Evolutionary conservation across 345 rosid species (phyloP), one percentile per base, ranked within the genome.

Genomic region (Dipteronia sinensis): DNA sequence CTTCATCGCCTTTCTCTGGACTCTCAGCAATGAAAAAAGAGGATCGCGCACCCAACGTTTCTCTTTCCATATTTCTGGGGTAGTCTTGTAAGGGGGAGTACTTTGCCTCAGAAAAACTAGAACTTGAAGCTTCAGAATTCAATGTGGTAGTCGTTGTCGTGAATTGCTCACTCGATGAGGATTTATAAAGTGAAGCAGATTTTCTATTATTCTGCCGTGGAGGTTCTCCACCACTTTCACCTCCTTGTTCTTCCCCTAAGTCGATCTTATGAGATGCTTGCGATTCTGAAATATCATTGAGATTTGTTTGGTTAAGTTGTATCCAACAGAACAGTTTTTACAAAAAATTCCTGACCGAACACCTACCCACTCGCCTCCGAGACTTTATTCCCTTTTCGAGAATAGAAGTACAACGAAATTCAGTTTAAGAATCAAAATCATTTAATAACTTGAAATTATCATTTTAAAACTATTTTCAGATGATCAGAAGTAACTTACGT

Each of bases 201-300:
- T 72, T 80, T 25, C 17, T 61, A 31, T 44, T 25, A 27, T 66
- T 40, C 51, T 73, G 65, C 67, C 29, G 13, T 7, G 79, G 68
- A 25, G 46, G 77, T 42, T 80, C 82, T 55, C 73, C 87, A 31
- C 76, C 42, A 47, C 31, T 53, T 40, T 77, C 77, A 7, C 71
- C 42, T 1, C 25, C 75, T 69, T 73, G 67, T 77, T 76, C 83
- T 56, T 80, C 81, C 51, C 49, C 80, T 42, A 71, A 55, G 42
- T 74, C 66, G 40, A 11, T 67, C 66, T 38, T 74, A n/a, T 67
- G 79, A 72, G 42, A 40, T 42, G 38, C 65, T 6, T 3, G 15
- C 19, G 71, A 63, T 58, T 76, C 93, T 86, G 81, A 72, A 83
- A 68, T 38, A 76, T 72, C 42, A 75, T 40, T 13, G 20, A 40